Base-by-base conservation (phyloP, 2,329 filamentous ascomycete genomes). In the Catunica adiposa region DNA sequence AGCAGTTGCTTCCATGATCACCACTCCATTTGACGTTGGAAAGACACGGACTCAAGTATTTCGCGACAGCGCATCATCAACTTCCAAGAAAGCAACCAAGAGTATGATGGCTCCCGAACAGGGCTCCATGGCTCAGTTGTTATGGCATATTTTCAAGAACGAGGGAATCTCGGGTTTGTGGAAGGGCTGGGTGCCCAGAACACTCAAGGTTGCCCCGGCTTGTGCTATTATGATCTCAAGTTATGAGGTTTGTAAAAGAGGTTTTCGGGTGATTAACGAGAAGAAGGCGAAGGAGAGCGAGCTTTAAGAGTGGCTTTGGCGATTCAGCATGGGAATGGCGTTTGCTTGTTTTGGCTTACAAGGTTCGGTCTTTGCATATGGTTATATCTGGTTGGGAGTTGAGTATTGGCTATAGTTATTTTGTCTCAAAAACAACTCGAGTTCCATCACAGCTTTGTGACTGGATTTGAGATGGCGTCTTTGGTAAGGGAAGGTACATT, bases 181-280 rank as follows among this genome's bases (percentile, higher is more conserved):
- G 78, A 86, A 76, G 62, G 92, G 92, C 46, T 96, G 89, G 87
- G 83, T 88, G 23, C 89, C 92, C 0, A 77, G 92, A 40, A 94
- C 88, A 61, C 73, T 97, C 59, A 97, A 97, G 67, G 89, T 98
- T 3, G 90, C 92, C 1, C 92, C 92, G 1, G 88, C 90, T 0
- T 98, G 92, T 69, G 92, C 92, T 26, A 97, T 98, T 66, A 98
- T 98, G 92, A 97, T 98, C 66, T 94, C 87, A 66, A 95, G 84
- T 66, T 98, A 97, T 67, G 92, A 98, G 68, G 79, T 97, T 38
- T 89, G 92, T 53, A 98, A 98, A 75, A 83, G 86, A 67, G 82
- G 85, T 66, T 94, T 94, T 34, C 76, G 80, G 55, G 76, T 78
- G 9, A 79, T 87, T 52, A 96, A 97, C 59, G 74, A 78, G 63